Evolutionary conservation across 2,329 filamentous ascomycete species (phyloP).

Genomic region (Cercospora sp.): DNA sequence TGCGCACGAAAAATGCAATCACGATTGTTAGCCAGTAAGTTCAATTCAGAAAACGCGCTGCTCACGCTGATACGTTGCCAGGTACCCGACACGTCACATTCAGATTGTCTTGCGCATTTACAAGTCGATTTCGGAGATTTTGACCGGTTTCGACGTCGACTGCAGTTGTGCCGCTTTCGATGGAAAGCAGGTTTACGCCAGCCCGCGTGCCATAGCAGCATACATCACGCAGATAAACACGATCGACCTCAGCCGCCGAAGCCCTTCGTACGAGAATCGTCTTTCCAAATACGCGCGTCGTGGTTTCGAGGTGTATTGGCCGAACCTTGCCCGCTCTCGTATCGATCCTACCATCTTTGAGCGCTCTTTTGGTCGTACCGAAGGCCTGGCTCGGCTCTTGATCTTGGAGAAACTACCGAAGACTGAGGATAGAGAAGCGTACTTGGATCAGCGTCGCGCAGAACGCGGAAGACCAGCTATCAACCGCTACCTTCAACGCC

Average conservation of each 20-base stretch:
- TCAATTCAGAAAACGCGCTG: not conserved
- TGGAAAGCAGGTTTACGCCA: constrained; percentile 75
- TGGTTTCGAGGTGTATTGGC: constrained; percentile 82
- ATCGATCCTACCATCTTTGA: constrained; percentile 87
- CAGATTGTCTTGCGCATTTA: constrained; percentile 86
- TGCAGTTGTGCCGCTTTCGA: constrained; percentile 80
- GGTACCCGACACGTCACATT: constrained; percentile 69
- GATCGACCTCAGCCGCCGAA: constrained; percentile 74
- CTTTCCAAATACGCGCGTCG: constrained; percentile 82
- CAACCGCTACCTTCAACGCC: constrained; percentile 45
- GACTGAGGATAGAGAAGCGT: constrained; percentile 65
- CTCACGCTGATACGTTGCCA: not conserved
- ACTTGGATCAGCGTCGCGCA: constrained; percentile 66
- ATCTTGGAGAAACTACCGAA: constrained; percentile 78
- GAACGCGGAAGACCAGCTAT: constrained; percentile 69
- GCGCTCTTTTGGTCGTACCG: constrained; percentile 71
- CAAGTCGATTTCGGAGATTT: constrained; percentile 77
- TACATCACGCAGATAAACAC: constrained; percentile 82
- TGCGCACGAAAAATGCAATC: constrained; percentile 83
- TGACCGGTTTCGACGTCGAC: constrained; percentile 87
- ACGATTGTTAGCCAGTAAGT: constrained; percentile 78
- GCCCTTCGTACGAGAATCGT: constrained; percentile 83
- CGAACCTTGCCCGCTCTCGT: constrained; percentile 68
- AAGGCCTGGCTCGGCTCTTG: constrained; percentile 75
- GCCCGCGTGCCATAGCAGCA: constrained; percentile 72